Conservation (phyloP, 495 filamentous ascomycete genomes). For the Penicillium paxilli region DNA sequence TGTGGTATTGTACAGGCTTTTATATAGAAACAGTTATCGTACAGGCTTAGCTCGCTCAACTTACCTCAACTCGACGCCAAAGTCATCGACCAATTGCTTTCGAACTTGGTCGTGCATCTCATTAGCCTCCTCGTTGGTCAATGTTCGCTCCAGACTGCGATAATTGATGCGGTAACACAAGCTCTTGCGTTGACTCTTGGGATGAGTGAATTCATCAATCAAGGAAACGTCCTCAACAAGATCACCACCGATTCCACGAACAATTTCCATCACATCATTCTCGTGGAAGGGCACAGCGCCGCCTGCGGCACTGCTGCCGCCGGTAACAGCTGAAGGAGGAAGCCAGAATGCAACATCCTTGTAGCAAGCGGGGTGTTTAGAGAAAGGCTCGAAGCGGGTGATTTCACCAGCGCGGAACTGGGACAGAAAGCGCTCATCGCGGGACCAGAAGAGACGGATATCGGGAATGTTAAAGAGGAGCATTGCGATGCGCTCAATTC, state of each 20-base stretch:
- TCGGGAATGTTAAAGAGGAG: slow-evolving; percentile 92
- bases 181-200: slow-evolving; percentile 79
- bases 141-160: slow-evolving; percentile 80
- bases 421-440: slow-evolving; percentile 73
- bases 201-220: slow-evolving; percentile 84
- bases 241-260: slow-evolving; percentile 77
- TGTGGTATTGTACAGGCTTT: slow-evolving; percentile 22
- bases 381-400: slow-evolving; percentile 78
- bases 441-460: slow-evolving; percentile 96
- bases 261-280: slow-evolving; percentile 96
- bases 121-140: slow-evolving; percentile 80
- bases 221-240: slow-evolving; percentile 82
- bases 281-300: slow-evolving; percentile 68
- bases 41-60: slow-evolving; percentile 1
- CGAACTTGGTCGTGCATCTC: slow-evolving; percentile 68
- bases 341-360: slow-evolving; percentile 97
- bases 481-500: slow-evolving; percentile 94
- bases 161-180: slow-evolving; percentile 93
- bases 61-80: slow-evolving; percentile 82
- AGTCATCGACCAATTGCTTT: slow-evolving; percentile 57
- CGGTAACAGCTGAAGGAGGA: slow-evolving; percentile 43
- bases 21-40: slow-evolving; percentile 12
- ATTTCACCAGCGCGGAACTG: slow-evolving; percentile 76
- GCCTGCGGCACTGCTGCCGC: slow-evolving; percentile 51
- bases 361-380: slow-evolving; percentile 80